Base-by-base conservation (phyloP, 2,329 filamentous ascomycete species). In the Myriosclerotinia curreyana region DNA sequence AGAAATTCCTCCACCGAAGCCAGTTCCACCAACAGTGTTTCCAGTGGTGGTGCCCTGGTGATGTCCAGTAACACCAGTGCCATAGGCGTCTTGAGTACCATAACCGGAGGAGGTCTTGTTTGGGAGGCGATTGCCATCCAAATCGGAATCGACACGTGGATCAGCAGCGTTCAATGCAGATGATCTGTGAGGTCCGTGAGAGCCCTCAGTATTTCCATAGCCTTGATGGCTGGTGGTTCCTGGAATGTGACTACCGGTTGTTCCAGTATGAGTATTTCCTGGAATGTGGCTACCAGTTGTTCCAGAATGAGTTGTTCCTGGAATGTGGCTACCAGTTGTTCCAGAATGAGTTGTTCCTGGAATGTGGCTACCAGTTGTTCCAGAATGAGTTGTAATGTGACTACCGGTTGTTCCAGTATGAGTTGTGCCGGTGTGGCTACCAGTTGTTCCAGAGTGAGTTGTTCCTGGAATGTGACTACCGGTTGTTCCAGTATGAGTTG, bases 111-210 rank as follows among this genome's bases (percentile, higher is more conserved):
- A 31, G 3, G 61, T 63, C 42, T 49, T 28, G 53, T 63, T 63
- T 38, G 56, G 58, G 25, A 54, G 14, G 7, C 64, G 55, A 61
- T 64, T 64, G 12, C 63, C 54, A 36, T 80, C 77, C 9, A 77
- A 73, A 70, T 83, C 79, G 38, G 79, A 81, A 70, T 83, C 80
- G 55, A 83, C 73, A 20, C 82, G 76, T 40, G 81, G 81, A 68
- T 84, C 82, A 15, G 74, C 71, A 28, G 80, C 79, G 72, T 84
- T 85, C 31, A 76, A 75, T 9, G 66, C 52, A 25, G 66, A 51
- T 60, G 34, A 61, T 22, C n/a, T 44, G 63, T 73, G 72, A 46
- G 70, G 70, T 4, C 71, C 69, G n/a, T 49, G 77, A 75, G 50
- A 48, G 31, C 65, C 64, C 61, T 68, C 68, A 38, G 66, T 28